Percentiles rank a stretch among this genome's conserved stretches.
Conservation (phyloP, 2,329 filamentous ascomycete genomes). For the Didymellaceae sp. region DNA sequence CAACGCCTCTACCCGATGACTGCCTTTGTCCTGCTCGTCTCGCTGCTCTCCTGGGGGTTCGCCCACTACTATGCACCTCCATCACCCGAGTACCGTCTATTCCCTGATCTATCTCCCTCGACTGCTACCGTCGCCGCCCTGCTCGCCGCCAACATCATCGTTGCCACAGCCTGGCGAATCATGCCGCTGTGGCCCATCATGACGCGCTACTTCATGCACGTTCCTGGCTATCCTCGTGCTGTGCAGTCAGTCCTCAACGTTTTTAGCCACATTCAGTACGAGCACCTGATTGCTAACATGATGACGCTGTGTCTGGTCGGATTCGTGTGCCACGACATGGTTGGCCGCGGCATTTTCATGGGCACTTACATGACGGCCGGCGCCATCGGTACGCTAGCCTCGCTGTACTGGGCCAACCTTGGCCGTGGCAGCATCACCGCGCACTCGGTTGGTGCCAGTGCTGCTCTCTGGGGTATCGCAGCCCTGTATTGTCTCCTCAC, state of each 20-base stretch:
- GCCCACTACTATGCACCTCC: conserved; percentile 45
- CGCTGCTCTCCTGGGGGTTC: conserved; percentile 34
- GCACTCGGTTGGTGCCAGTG: conserved; percentile 43
- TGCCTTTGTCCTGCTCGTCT: conserved; percentile 39
- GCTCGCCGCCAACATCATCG: conserved; percentile 64
- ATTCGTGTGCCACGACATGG: conserved; percentile 49
- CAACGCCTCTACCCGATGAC: conserved; percentile 48
- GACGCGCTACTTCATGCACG: conserved; percentile 64
- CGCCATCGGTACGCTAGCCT: conserved; percentile 39
- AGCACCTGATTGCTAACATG: conserved; percentile 69
- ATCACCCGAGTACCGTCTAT: conserved; percentile 38
- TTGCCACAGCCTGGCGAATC: conserved; percentile 67
- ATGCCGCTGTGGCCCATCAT: conserved; percentile 70
- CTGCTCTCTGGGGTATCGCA: conserved; percentile 44
- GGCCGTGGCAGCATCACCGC: conserved; percentile 35
- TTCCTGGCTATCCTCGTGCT: conserved; percentile 64
- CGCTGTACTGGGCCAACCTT: conserved; percentile 45
- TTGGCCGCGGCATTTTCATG: conserved; percentile 45
- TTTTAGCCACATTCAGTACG: conserved; percentile 71
- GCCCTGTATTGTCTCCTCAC: conserved; percentile 42
- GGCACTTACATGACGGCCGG: conserved; percentile 45
- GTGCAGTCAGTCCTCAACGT: conserved; percentile 67
- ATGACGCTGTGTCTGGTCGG: conserved; percentile 70
- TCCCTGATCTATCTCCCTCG: conserved; percentile 42
- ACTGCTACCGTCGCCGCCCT: conserved; percentile 63